phyloP scores from a whole-genome alignment of 805 yeast species.

The Lachancea sp. region DNA sequence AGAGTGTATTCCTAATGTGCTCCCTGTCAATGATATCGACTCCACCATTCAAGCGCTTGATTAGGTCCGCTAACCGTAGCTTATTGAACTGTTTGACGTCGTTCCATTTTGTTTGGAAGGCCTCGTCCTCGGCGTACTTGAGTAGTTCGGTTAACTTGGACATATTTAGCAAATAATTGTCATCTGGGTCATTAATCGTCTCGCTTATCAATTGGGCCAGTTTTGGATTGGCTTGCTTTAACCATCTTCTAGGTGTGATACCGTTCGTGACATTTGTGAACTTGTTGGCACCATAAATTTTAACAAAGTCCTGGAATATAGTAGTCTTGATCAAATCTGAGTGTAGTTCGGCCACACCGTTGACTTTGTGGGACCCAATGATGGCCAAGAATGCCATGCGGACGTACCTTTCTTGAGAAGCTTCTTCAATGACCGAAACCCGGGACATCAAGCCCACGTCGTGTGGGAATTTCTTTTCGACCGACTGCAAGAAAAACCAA shows the following conservation, averaged over 20 bases:
- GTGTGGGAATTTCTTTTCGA: constrained; percentile 68
- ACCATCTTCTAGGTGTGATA: constrained; percentile 94
- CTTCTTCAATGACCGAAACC: constrained; percentile 82
- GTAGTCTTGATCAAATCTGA: constrained; percentile 86
- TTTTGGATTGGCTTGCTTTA: constrained; percentile 85
- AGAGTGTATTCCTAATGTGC: constrained; percentile 53
- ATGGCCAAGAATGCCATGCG: constrained; percentile 91
- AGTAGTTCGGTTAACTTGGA: constrained; percentile 61
- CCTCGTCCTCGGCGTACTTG: constrained; percentile 57
- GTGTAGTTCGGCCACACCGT: constrained; percentile 94
- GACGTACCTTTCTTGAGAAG: constrained; percentile 64
- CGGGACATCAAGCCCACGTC: constrained; percentile 55
- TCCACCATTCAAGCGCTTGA: constrained; percentile 54
- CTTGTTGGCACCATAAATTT: constrained; percentile 71
- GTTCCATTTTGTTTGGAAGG: constrained; percentile 66
- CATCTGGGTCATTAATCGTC: constrained; percentile 53
- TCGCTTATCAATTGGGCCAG: constrained; percentile 67
- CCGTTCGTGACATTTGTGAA: constrained; percentile 93
- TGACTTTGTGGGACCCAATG: constrained; percentile 86
- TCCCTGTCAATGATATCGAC: constrained; percentile 53
- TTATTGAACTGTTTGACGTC: constrained; percentile 66
- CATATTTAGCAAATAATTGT: constrained; percentile 63
- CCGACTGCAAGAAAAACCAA: constrained; percentile 66
- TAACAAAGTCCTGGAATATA: constrained; percentile 84
- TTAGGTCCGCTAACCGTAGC: constrained; percentile 54